Evolutionary conservation across 208 protist species (phyloP), one percentile per base, ranked within the genome.

Genomic region (Wallacemonas sp.): DNA sequence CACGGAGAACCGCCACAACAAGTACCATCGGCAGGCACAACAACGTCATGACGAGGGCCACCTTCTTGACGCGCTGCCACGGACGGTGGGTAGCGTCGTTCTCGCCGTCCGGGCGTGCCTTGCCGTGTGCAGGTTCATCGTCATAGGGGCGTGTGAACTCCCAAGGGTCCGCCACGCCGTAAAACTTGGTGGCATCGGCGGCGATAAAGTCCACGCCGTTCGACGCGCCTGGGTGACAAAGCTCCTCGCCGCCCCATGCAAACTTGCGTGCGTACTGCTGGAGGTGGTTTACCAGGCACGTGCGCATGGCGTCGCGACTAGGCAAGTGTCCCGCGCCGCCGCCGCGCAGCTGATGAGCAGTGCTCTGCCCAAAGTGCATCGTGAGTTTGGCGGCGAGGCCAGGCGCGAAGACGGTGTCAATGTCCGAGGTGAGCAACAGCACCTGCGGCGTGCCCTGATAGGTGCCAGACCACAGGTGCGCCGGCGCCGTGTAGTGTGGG

Each of bases 81-180:
- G 19, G 36, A 57, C 21, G 45, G 15, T 13, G 1, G 38, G 29
- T 32, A 15, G n/a, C 42, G 17, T 21, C 32, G 22, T 33, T 8
- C 44, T 12, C 48, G 33, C 46, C 42, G 30, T 63, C 58, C 12
- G 9, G 10, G 22, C 29, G 22, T 4, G 22, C 2, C 32, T 32
- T 30, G 44, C 55, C 64, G 22, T 53, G 52, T n/a, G 57, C 29
- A 15, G 63, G 53, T 50, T 89, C 78, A 15, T 73, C 69, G 22
- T 32, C 37, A 42, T 83, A 77, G 32, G 79, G 73, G 26, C 29
- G 37, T 34, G 76, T 83, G 52, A 83, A 89, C 37, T 82, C 71
- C 82, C 82, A 89, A 19, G 76, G 68, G 52, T 89, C 82, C 12
- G 3, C 24, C 2, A 58, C 60, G 24, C 78, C 78, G 55, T 82